Evolutionary conservation across 768 basidiomycete species (phyloP).

Genomic region (Mrakia gelida): DNA sequence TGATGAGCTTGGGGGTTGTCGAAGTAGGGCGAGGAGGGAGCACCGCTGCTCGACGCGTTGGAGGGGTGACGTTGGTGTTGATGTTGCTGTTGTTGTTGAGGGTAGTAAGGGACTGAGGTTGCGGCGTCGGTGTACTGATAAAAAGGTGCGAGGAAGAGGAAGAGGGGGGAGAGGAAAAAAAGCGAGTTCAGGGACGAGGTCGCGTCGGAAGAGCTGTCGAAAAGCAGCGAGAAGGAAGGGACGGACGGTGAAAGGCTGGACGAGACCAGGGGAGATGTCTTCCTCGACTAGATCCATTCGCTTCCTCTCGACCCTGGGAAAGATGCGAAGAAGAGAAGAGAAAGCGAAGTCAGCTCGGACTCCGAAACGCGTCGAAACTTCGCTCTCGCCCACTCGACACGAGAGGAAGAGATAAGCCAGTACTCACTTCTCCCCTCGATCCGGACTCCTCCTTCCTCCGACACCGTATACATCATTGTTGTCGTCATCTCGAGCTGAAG

Average conservation of each 20-base stretch:
- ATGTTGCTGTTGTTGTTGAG: too few relatives aligned
- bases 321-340: too few relatives aligned
- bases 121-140: too few relatives aligned
- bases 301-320: background rate
- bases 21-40: background rate
- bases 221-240: background rate
- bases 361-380: background rate
- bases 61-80: too few relatives aligned
- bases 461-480: background rate
- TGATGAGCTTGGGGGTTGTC: background rate
- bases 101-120: too few relatives aligned
- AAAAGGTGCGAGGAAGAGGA: background rate
- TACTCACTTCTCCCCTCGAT: conserved; percentile 1
- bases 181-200: background rate
- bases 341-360: background rate
- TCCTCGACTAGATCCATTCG: background rate
- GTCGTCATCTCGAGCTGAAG: conserved; percentile 2
- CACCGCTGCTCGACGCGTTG: background rate
- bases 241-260: conserved; percentile 2
- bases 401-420: too few relatives aligned
- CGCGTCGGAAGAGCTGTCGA: too few relatives aligned
- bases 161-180: background rate
- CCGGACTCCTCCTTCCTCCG: background rate
- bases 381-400: too few relatives aligned
- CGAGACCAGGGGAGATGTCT: background rate